These are phyloP conservation scores for Cylindrotheca fusiformis DNA, from an alignment of 108 stramenopile species.

Conservation along the genomic window DNA sequence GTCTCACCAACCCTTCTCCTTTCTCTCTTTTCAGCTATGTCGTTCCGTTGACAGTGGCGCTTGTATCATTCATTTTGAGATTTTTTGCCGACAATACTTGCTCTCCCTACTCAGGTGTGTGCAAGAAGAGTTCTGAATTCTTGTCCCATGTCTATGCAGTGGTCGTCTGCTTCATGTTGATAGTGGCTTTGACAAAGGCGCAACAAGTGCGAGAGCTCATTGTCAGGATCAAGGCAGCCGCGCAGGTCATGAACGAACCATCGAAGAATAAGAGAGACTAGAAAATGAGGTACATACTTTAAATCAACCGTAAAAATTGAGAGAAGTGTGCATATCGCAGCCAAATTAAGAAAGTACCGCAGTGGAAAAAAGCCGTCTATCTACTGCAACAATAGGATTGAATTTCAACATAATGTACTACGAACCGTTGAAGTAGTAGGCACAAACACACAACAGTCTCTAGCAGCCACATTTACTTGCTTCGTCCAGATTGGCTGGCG, in stretches of 20 bases:
- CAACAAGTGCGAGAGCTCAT: slow-evolving; percentile 63
- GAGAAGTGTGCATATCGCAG: too few relatives aligned
- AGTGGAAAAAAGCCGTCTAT: background rate
- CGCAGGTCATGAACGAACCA: slow-evolving; percentile 29
- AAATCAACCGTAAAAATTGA: too few relatives aligned
- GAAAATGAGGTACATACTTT: too few relatives aligned
- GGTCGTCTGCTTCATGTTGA: slow-evolving; percentile 76
- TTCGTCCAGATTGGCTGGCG: slow-evolving; percentile 90
- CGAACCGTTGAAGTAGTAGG: too few relatives aligned
- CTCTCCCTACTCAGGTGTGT: slow-evolving; percentile 69
- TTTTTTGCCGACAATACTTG: slow-evolving; percentile 82
- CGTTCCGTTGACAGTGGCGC: slow-evolving; percentile 78
- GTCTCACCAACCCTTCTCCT: slow-evolving; percentile 4
- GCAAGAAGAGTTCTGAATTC: slow-evolving; percentile 69
- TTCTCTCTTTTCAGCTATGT: slow-evolving; percentile 55
- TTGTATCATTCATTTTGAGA: slow-evolving; percentile 70
- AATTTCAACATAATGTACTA: too few relatives aligned
- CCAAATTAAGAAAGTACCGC: background rate
- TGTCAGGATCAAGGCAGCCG: slow-evolving; percentile 43
- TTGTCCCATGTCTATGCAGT: slow-evolving; percentile 80
- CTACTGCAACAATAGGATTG: background rate
- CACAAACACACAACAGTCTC: slow-evolving; percentile 7
- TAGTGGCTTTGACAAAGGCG: slow-evolving; percentile 77
- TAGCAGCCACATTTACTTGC: slow-evolving; percentile 83
- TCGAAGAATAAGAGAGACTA: slow-evolving; percentile 40